Evolutionary conservation across 176 grass and related monocot species (phyloP), one percentile per base, ranked within the genome.

Genomic region (Secale cereale): DNA sequence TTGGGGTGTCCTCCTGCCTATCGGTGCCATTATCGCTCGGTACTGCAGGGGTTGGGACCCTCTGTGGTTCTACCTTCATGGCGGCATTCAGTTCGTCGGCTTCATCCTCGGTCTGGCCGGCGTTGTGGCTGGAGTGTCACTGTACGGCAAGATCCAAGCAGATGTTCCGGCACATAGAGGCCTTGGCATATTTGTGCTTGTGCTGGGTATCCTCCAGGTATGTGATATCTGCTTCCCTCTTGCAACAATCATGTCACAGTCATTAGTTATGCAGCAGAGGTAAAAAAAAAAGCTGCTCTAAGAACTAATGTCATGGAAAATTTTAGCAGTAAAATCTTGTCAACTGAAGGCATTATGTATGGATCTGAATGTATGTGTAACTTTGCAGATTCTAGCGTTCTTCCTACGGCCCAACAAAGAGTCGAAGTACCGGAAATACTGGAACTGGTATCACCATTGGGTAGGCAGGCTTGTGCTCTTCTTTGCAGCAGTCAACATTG

Each of bases 391-490:
- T 32, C 64, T 99, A 9, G 90, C 97, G 1, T 92, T 99, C 67
- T 99, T 99, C 60, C 17, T 92, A 16, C 86, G 88, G 78, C 94
- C 97, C 7, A 69, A 88, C 14, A 92, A 97, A 80, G 97, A 97
- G 5, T 86, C 97, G 3, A 99, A 97, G 72, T 78, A 89, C 76
- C 88, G 94, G 28, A 94, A 82, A 67, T 99, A 86, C 85, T 99
- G 97, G 97, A 96, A 97, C 70, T 99, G 97, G 97, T 99, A 94
- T 77, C 97, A 99, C 86, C 94, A 99, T 12, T 97, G 93, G 94
- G 88, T 80, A 15, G 97, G 97, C 63, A 88, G 97, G 87, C 88
- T 97, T 12, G 72, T 80, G 14, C 91, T 99, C 74, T 96, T 99
- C 84, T 86, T 96, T 20, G 90, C 97, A 25, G 97, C 94, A 2